Evolutionary conservation across 1,139 yeast species (phyloP).

Genomic region (Pichia terricola): DNA sequence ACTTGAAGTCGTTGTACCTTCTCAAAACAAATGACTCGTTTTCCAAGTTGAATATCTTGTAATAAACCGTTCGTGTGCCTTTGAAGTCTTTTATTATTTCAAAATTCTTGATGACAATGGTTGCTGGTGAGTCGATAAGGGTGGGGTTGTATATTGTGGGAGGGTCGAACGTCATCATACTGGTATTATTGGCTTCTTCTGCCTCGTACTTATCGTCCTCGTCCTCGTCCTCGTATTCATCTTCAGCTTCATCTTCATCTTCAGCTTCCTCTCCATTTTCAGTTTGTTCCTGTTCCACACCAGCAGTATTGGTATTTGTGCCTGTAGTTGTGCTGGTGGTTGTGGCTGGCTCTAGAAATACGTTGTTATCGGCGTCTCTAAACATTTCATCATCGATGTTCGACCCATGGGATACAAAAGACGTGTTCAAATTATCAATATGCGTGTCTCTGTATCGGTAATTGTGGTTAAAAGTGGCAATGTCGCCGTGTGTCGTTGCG

Average conservation of each 20-base stretch:
- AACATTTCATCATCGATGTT: too few relatives aligned
- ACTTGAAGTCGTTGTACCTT: constrained; percentile 47
- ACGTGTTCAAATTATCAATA: too few relatives aligned
- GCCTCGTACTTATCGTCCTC: background rate
- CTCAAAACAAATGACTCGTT: constrained; percentile 21
- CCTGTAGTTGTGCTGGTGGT: background rate
- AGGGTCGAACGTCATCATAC: constrained; percentile 9
- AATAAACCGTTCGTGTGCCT: constrained; percentile 21
- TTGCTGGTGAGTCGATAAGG: background rate
- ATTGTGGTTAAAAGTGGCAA: too few relatives aligned
- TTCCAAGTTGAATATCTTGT: constrained; percentile 16
- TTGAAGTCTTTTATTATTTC: constrained; percentile 18
- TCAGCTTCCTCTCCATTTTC: background rate
- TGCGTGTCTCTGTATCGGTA: too few relatives aligned
- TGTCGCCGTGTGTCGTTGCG: too few relatives aligned
- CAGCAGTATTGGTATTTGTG: background rate
- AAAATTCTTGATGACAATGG: constrained; percentile 3
- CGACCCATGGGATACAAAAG: too few relatives aligned
- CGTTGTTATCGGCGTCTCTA: too few relatives aligned
- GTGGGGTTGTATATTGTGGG: constrained; percentile 13
- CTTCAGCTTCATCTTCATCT: background rate
- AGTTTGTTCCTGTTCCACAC: too few relatives aligned
- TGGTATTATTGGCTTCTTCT: background rate
- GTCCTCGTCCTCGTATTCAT: background rate
- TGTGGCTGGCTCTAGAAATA: too few relatives aligned